phyloP scores from a whole-genome alignment of 129 eudicot species.

The Helianthus tuberosus region DNA sequence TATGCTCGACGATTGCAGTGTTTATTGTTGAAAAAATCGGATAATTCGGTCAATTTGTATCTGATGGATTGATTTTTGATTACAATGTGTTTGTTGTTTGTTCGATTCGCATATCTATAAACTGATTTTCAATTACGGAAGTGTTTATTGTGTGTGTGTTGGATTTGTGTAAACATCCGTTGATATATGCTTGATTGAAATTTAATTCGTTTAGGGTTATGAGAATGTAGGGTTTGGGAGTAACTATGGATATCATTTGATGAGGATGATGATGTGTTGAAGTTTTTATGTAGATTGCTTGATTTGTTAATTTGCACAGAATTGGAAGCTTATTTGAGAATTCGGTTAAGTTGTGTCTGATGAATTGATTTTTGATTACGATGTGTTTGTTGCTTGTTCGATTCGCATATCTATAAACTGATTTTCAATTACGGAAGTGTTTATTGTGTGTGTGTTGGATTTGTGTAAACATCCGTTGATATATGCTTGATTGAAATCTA shows the following conservation, averaged over 20 bases:
- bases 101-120: not conserved
- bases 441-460: not conserved
- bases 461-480: not conserved
- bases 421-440: slow-evolving; percentile 20
- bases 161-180: not conserved
- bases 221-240: not conserved
- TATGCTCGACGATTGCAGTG: not conserved
- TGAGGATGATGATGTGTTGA: slow-evolving; percentile 11
- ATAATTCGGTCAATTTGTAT: not conserved
- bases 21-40: slow-evolving; percentile 1
- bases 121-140: slow-evolving; percentile 14
- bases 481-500: slow-evolving; percentile 9
- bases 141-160: slow-evolving; percentile 1
- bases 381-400: not conserved
- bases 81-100: slow-evolving; percentile 1
- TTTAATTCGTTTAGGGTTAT: slow-evolving; percentile 1
- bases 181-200: slow-evolving; percentile 5
- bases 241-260: slow-evolving; percentile 21
- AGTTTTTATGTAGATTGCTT: slow-evolving; percentile 7
- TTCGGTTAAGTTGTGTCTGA: not conserved
- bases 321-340: slow-evolving; percentile 1
- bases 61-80: slow-evolving; percentile 7
- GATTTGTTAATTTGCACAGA: not conserved
- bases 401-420: not conserved
- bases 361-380: slow-evolving; percentile 1